Base-by-base conservation (phyloP, 148 eudicot genomes). In the Chenopodium suecicum region DNA sequence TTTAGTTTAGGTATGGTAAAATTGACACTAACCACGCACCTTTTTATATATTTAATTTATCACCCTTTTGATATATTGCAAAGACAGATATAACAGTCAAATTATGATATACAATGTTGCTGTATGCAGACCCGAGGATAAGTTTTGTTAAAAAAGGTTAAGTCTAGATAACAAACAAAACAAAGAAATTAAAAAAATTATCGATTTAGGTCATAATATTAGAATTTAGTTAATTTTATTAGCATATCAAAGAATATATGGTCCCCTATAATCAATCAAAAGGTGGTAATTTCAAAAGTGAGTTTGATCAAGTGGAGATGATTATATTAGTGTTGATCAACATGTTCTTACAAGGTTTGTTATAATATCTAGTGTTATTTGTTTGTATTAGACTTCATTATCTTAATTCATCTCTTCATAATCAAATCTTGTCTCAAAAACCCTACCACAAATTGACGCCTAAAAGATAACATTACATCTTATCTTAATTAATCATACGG, bases 181-280 rank as follows among this genome's bases (percentile, higher is more conserved):
- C 16, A 11, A 56, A 56, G 20, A 48, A 48, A 8, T 12, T 37
- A 37, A 37, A 37, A 37, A 34, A 34, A 48, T 48, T 48, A 48
- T 48, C 52, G 13, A 1, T 48, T 25, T 25, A 25, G 13, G 52
- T 48, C 52, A 48, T 56, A 56, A 56, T 2, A 16, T 37, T 37
- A 37, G 41, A 37, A 5, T 16, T 11, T 13, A 56, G 4, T 16
- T 56, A 10, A 48, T 0, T 64, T 64, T 64, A 7, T n/a, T 9
- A 64, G 68, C 23, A 7, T 9, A 64, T n/a, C 29, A 64, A 64
- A 1, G 52, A 48, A 48, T 12, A 14, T 0, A 64, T 64, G 68
- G 68, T 64, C 68, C 68, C 68, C 68, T 5, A 64, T 64, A 64
- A 64, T 64, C 27, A 29, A 64, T 64, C 60, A 56, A 56, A 64